phyloP scores from a whole-genome alignment of 345 rosid species.

The Eucalyptus microcorys region DNA sequence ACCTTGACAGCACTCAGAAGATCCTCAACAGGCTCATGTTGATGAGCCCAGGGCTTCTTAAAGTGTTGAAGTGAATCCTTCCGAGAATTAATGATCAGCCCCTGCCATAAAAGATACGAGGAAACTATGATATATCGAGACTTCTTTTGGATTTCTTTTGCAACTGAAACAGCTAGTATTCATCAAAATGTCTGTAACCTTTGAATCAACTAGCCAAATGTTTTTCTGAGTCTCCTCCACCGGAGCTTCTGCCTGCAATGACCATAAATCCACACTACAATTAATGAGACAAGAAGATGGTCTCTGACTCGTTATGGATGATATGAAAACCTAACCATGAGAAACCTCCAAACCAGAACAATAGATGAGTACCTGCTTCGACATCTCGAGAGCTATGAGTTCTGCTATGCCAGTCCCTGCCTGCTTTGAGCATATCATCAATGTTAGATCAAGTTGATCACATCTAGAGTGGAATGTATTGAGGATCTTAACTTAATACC shows the following conservation, averaged over 20 bases:
- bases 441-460: neutral
- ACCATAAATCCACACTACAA: neutral
- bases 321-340: neutral
- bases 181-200: constrained; percentile 24
- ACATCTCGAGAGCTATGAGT: constrained; percentile 83
- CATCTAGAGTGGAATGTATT: neutral
- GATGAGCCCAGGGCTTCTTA: constrained; percentile 98
- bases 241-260: constrained; percentile 46
- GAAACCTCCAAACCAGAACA: neutral
- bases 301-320: neutral
- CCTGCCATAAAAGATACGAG: constrained; percentile 21
- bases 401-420: constrained; percentile 98
- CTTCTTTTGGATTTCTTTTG: neutral
- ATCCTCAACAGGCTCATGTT: constrained; percentile 56
- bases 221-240: constrained; percentile 70
- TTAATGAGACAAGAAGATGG: neutral
- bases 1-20: constrained; percentile 77
- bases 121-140: neutral
- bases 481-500: neutral
- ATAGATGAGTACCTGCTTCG: constrained; percentile 52
- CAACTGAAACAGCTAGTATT: neutral
- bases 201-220: constrained; percentile 94
- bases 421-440: constrained; percentile 15
- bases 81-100: constrained; percentile 72
- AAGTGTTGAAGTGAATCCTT: constrained; percentile 75